Evolutionary conservation across 140 eudicot species (phyloP).

Genomic region (Senecio squalidus): DNA sequence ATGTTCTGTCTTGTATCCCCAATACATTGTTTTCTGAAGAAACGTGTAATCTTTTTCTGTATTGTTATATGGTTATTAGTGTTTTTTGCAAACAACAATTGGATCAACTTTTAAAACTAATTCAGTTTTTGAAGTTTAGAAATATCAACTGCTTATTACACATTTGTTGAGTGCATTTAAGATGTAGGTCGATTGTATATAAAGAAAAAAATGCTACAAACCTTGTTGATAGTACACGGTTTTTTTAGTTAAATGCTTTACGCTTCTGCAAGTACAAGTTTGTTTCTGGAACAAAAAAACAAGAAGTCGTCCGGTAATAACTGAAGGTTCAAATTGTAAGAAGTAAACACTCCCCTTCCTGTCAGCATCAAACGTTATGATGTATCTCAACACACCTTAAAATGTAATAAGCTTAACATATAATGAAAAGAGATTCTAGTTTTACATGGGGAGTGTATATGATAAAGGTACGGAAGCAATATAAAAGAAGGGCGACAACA

Average conservation of each 20-base stretch:
- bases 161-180: not conserved
- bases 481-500: slow-evolving; percentile 4
- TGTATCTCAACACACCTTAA: too few relatives aligned
- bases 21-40: not conserved
- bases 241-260: too few relatives aligned
- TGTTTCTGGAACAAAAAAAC: too few relatives aligned
- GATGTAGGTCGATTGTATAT: too few relatives aligned
- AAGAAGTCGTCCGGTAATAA: too few relatives aligned
- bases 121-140: not conserved
- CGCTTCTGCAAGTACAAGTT: too few relatives aligned
- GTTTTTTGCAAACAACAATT: not conserved
- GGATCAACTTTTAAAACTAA: too few relatives aligned
- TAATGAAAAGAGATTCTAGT: not conserved
- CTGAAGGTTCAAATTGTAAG: too few relatives aligned
- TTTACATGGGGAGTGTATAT: slow-evolving; percentile 1
- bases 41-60: not conserved
- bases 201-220: too few relatives aligned
- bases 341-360: too few relatives aligned
- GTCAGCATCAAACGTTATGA: too few relatives aligned
- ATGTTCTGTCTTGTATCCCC: slow-evolving; percentile 6
- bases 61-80: not conserved
- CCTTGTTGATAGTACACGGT: too few relatives aligned
- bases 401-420: not conserved
- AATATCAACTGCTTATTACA: not conserved
- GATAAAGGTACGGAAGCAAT: slow-evolving; percentile 12